phyloP scores from a whole-genome alignment of 2,329 filamentous ascomycete species.

The Neonectria hederae region DNA sequence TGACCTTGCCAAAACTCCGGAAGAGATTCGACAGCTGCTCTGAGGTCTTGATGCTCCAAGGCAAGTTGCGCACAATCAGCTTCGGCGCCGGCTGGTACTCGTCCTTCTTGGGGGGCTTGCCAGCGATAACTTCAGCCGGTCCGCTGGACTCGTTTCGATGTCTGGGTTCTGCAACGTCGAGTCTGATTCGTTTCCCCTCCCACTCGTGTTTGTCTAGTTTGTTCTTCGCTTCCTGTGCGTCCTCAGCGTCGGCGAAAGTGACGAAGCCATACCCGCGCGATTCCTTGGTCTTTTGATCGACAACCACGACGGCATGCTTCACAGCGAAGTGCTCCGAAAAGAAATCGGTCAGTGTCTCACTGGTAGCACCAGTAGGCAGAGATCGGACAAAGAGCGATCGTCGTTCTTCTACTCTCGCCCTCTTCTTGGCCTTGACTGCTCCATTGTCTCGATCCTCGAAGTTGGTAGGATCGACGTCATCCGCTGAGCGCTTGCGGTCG shows the following conservation, averaged over 20 bases:
- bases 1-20: constrained; percentile 89
- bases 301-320: constrained; percentile 94
- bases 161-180: constrained; percentile 89
- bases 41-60: constrained; percentile 91
- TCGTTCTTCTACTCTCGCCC: constrained; percentile 66
- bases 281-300: constrained; percentile 84
- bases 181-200: constrained; percentile 81
- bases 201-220: constrained; percentile 83
- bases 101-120: constrained; percentile 67
- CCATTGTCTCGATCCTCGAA: constrained; percentile 47
- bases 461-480: constrained; percentile 43
- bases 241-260: constrained; percentile 92
- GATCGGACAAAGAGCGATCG: constrained; percentile 91
- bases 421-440: constrained; percentile 57
- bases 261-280: constrained; percentile 97
- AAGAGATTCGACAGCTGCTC: constrained; percentile 85
- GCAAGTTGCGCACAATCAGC: constrained; percentile 90
- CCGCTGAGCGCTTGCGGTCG: constrained; percentile 50
- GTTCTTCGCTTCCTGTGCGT: constrained; percentile 81
- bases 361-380: constrained; percentile 80
- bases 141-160: constrained; percentile 69
- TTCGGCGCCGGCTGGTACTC: constrained; percentile 72
- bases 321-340: constrained; percentile 96
- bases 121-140: constrained; percentile 50
- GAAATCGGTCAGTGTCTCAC: constrained; percentile 82